Evolutionary conservation across 179 eudicot genomes (phyloP).

Genomic region (Corrigiola litoralis): DNA sequence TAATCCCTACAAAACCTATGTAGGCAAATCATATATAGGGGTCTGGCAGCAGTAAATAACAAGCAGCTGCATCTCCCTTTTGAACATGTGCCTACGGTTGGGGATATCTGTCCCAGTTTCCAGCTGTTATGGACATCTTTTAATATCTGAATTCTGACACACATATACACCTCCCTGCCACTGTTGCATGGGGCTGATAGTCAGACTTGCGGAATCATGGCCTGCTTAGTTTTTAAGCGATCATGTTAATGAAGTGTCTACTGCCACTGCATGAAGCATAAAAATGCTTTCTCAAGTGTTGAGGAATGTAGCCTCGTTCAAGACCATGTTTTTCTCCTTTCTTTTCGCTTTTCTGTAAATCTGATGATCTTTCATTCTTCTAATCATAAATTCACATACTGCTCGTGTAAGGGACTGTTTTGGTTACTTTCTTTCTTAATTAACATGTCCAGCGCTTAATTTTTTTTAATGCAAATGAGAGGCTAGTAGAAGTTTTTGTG

Average conservation of each 20-base stretch:
- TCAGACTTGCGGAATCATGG: too few species aligned
- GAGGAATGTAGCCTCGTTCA: too few species aligned
- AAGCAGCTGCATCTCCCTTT: constrained; percentile 16
- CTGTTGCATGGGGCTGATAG: neutral
- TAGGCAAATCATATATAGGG: constrained; percentile 18
- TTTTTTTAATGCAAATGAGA: neutral
- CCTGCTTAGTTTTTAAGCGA: too few species aligned
- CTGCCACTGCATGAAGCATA: too few species aligned
- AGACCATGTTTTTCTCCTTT: too few species aligned
- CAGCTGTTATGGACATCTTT: constrained; percentile 30
- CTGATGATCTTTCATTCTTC: too few species aligned
- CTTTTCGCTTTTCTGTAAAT: too few species aligned
- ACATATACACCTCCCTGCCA: neutral
- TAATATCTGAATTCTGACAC: constrained; percentile 33
- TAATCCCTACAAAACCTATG: constrained; percentile 25
- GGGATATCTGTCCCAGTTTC: constrained; percentile 29
- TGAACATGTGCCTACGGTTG: constrained; percentile 32
- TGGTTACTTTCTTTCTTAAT: too few species aligned
- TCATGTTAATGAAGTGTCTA: too few species aligned
- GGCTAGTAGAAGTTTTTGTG: neutral
- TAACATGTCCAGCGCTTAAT: neutral
- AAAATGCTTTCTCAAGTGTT: too few species aligned
- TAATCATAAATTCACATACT: too few species aligned
- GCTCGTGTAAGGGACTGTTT: too few species aligned
- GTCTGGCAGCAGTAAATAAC: constrained; percentile 22